Percentiles rank a stretch among this genome's conserved stretches.
phyloP scores from a whole-genome alignment of 2,329 filamentous ascomycete genomes.

The Sarocladium kiliense region DNA sequence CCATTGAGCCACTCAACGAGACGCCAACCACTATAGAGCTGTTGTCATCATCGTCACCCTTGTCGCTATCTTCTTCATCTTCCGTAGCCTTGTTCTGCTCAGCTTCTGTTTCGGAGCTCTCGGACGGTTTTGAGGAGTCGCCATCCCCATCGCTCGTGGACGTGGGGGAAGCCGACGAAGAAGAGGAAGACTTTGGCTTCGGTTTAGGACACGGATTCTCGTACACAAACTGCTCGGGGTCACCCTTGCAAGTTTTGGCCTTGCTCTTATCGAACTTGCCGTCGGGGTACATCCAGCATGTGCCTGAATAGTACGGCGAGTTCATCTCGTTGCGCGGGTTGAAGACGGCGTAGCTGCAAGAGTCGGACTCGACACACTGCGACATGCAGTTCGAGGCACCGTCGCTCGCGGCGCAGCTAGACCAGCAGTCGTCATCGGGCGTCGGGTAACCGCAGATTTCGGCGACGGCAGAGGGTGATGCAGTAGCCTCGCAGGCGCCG shows the following conservation, averaged over 20 bases:
- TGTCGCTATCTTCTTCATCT: conserved; percentile 5
- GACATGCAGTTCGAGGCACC: conserved; percentile 20
- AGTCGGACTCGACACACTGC: conserved; percentile 19
- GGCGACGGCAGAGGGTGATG: conserved; percentile 22
- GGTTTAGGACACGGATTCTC: conserved; percentile 21
- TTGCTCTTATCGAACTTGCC: conserved; percentile 19
- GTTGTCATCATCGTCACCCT: conserved; percentile 12
- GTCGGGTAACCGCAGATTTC: conserved; percentile 24
- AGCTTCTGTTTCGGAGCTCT: not conserved
- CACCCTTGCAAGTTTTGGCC: conserved; percentile 17
- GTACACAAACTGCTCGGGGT: conserved; percentile 23
- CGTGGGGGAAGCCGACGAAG: conserved; percentile 8
- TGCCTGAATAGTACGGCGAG: conserved; percentile 19
- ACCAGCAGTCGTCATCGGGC: conserved; percentile 19
- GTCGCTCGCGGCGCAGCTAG: conserved; percentile 17
- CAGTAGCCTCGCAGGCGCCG: conserved; percentile 21
- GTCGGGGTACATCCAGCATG: conserved; percentile 24
- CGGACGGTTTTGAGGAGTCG: not conserved
- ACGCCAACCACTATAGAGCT: conserved; percentile 15
- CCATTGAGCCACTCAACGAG: conserved; percentile 15
- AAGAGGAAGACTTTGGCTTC: conserved; percentile 13
- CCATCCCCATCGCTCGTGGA: not conserved
- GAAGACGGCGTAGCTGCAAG: conserved; percentile 23
- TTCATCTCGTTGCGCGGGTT: conserved; percentile 15
- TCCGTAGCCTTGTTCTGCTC: conserved; percentile 3